Conservation (phyloP, 306 rosid species). For the Vigna radiata region DNA sequence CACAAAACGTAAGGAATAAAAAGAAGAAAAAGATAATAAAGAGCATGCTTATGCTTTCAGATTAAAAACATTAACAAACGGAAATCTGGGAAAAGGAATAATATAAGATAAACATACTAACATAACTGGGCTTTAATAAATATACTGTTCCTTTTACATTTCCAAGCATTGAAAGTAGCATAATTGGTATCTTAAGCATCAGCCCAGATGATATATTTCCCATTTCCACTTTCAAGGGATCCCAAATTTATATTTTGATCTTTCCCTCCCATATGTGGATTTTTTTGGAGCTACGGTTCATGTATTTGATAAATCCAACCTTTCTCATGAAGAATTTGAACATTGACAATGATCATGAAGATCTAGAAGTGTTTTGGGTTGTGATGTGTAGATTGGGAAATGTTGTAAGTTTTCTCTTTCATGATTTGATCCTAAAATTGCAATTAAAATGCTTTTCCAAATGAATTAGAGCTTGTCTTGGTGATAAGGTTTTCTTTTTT, state of each 20-base stretch:
- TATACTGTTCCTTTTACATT: not conserved
- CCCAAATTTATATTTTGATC: conserved; percentile 12
- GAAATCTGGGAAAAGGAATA: not conserved
- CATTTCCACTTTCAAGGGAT: conserved; percentile 5
- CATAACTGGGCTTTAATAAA: not conserved
- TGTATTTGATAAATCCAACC: too few species aligned
- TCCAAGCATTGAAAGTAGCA: conserved; percentile 31
- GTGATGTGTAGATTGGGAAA: too few species aligned
- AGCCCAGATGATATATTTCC: conserved; percentile 9
- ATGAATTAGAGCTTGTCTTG: too few species aligned
- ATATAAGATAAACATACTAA: not conserved
- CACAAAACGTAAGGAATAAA: conserved; percentile 6
- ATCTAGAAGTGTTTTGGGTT: too few species aligned
- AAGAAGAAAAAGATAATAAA: not conserved
- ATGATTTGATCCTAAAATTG: too few species aligned
- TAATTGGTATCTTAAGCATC: not conserved
- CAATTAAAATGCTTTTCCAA: too few species aligned
- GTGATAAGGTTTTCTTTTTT: too few species aligned
- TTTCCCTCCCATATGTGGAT: conserved; percentile 10
- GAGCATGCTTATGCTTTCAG: not conserved
- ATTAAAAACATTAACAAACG: not conserved
- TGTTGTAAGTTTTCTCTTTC: too few species aligned
- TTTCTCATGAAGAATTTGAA: too few species aligned
- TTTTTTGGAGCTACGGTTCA: too few species aligned
- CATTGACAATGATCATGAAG: too few species aligned